phyloP scores from a whole-genome alignment of 225 moss, liverwort and hornwort species.

The Sphagnum contortum region DNA sequence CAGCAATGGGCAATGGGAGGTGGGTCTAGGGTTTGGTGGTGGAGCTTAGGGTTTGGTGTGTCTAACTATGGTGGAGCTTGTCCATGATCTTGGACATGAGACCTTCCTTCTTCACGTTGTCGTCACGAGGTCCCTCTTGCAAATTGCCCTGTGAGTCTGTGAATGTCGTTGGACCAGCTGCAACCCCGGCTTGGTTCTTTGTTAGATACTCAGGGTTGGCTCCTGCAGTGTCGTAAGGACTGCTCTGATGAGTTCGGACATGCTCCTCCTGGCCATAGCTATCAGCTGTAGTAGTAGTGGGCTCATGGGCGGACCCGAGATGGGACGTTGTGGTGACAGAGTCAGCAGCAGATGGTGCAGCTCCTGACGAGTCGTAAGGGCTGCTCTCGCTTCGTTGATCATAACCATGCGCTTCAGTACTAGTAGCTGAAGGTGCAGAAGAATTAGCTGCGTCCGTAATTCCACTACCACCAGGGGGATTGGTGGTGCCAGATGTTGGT shows the following conservation, averaged over 20 bases:
- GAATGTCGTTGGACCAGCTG: conserved; percentile 24
- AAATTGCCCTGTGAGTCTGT: conserved; percentile 25
- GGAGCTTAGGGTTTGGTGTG: no score
- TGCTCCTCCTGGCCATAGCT: conserved; percentile 1
- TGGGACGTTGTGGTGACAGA: conserved; percentile 8
- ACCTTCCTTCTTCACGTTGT: conserved; percentile 43
- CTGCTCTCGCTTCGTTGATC: neutral
- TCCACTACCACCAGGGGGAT: neutral
- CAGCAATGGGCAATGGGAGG: no score
- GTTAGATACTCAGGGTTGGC: conserved; percentile 16
- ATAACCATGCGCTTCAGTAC: neutral
- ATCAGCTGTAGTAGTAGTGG: conserved; percentile 34
- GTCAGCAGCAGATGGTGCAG: neutral
- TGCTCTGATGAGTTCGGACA: no score
- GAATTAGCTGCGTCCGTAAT: no score
- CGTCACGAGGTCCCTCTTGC: conserved; percentile 37
- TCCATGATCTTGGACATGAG: conserved; percentile 44
- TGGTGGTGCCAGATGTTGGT: neutral
- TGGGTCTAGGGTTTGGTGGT: no score
- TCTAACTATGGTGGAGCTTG: conserved; percentile 15
- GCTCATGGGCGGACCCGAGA: conserved; percentile 19
- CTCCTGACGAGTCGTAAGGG: neutral
- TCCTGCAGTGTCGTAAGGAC: conserved; percentile 9
- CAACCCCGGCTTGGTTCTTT: neutral
- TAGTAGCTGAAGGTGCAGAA: no score